Conservation (phyloP, 768 basidiomycete species). For the Mrakia blollopis region DNA sequence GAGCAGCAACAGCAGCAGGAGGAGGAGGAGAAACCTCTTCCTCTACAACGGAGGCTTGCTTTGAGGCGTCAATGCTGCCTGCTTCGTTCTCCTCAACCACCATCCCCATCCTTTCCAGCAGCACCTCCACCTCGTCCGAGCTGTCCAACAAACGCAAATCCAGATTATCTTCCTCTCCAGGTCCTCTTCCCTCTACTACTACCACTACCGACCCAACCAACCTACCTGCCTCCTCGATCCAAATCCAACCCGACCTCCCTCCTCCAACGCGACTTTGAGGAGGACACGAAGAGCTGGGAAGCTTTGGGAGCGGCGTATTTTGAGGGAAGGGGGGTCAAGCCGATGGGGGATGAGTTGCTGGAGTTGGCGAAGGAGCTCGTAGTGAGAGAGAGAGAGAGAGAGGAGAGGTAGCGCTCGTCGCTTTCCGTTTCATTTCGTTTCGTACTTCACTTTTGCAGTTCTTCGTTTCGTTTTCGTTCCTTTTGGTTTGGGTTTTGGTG, state of each 20-base stretch:
- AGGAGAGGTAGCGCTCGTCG: no score
- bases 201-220: background rate
- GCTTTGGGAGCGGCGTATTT: background rate
- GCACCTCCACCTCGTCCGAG: background rate
- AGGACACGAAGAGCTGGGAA: background rate
- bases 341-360: background rate
- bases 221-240: background rate
- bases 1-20: background rate
- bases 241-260: background rate
- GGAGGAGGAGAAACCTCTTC: no score
- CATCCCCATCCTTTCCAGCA: background rate
- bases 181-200: background rate
- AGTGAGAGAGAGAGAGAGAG: no score
- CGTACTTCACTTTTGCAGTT: no score
- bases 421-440: no score
- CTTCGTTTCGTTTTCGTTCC: no score
- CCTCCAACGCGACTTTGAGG: background rate
- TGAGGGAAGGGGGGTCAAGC: background rate
- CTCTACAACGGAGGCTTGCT: background rate
- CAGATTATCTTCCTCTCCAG: background rate
- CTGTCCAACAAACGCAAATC: no score
- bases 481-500: no score
- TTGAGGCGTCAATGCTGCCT: background rate
- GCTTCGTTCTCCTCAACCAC: background rate
- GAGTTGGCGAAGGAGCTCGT: conserved; percentile 6